Base-by-base conservation (phyloP, 441 rosid species). In the Breynia disticha region DNA sequence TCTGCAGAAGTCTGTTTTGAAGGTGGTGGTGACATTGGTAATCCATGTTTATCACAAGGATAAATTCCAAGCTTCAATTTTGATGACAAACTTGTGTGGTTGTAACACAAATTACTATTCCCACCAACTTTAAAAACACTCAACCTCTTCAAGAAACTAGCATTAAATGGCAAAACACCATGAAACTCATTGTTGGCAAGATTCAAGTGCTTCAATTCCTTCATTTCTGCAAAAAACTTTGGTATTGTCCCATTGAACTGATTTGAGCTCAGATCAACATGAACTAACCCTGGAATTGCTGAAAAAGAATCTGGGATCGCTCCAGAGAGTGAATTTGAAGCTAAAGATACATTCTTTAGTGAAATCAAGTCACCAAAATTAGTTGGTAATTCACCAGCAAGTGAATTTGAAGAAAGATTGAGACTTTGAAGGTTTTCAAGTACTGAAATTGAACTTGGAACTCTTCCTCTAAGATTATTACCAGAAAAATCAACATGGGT, bases 211-310 rank as follows among this genome's bases (percentile, higher is more conserved):
- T 68, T 84, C 50, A 93, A 69, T 1, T 54, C 54, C 79, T 79
- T 88, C 83, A 88, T 68, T 47, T 77, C 62, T 1, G 91, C 32
- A 57, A 93, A 71, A 73, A 82, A 88, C 56, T 54, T 72, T 0
- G 98, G 98, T 16, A 93, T 67, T 3, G 95, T 84, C 54, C 97
- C 97, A 69, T 93, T 93, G 60, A 93, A 70, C 67, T 86, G 83
- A 53, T 93, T 93, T 1, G 85, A 79, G 54, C 97, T 80, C 76
- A 93, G 87, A 84, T 93, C 98, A 66, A 84, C 67, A 21, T 83
- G 86, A 24, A 74, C 64, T 18, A 93, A 64, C 17, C 79, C 86
- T 8, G 88, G 82, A 32, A 88, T 76, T 35, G 95, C 76, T 2
- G 95, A 76, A 63, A 91, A 61, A 2, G 98, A 80, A 49, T 68